These are phyloP conservation scores for Antarctomyces pellizariae DNA, from an alignment of 495 filamentous ascomycete genomes.

Conservation along the genomic window DNA sequence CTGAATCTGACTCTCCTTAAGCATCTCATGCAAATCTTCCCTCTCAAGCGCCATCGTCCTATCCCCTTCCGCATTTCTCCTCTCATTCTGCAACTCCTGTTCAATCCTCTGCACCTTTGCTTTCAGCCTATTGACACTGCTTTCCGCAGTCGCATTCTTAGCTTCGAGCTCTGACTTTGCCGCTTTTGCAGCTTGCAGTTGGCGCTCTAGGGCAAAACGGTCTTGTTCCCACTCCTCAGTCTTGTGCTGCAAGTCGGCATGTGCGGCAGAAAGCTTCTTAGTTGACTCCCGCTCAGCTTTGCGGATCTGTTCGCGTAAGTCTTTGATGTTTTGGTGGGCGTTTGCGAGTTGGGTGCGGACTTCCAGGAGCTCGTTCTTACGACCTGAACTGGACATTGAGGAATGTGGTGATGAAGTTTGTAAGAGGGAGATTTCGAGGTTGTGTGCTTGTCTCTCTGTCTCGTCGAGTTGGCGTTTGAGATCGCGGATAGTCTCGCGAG, in stretches of 20 bases:
- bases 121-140: conserved; percentile 10
- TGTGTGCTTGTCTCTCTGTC: conserved; percentile 22
- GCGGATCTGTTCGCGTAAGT: conserved; percentile 33
- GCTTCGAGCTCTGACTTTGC: conserved; percentile 12
- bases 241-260: conserved; percentile 20
- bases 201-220: conserved; percentile 25
- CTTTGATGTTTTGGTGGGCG: conserved; percentile 32
- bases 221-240: conserved; percentile 15
- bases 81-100: conserved; percentile 26
- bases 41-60: conserved; percentile 16
- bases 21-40: conserved; percentile 16
- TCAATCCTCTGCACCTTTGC: conserved; percentile 19
- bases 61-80: conserved; percentile 14
- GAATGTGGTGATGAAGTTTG: conserved; percentile 8
- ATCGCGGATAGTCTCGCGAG: conserved; percentile 27
- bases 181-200: conserved; percentile 15
- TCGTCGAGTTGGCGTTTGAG: conserved; percentile 24
- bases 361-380: conserved; percentile 36
- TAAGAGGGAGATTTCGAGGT: conserved; percentile 18
- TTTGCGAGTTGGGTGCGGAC: conserved; percentile 38
- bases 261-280: conserved; percentile 22
- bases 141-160: conserved; percentile 14
- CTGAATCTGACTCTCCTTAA: conserved; percentile 18
- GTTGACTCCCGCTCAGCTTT: conserved; percentile 28
- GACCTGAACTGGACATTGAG: conserved; percentile 20